These are phyloP conservation scores for Saccharomycopsis malanga DNA, from an alignment of 805 yeast genomes.

Conservation along the genomic window DNA sequence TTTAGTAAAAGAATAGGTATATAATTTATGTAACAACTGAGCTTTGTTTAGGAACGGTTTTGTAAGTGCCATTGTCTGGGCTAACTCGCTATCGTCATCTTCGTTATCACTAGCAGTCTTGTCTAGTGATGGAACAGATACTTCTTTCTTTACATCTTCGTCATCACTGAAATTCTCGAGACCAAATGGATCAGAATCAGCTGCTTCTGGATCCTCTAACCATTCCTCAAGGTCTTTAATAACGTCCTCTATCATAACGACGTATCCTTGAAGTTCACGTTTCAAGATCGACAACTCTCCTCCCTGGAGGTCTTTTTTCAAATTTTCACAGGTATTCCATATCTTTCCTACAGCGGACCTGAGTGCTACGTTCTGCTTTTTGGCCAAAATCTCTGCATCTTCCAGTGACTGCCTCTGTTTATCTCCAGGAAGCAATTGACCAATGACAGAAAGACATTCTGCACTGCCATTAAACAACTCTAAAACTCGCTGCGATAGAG, in stretches of 20 bases:
- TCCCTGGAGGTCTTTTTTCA: slow-evolving; percentile 35
- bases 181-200: slow-evolving; percentile 49
- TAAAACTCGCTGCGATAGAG: not conserved
- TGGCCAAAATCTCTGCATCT: slow-evolving; percentile 24
- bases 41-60: slow-evolving; percentile 45
- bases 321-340: slow-evolving; percentile 59
- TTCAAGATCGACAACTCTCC: slow-evolving; percentile 53
- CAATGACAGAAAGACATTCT: not conserved
- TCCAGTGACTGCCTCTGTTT: slow-evolving; percentile 30
- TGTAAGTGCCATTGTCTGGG: slow-evolving; percentile 36
- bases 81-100: slow-evolving; percentile 29
- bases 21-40: slow-evolving; percentile 49
- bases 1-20: slow-evolving; percentile 52
- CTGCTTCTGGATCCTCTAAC: slow-evolving; percentile 51
- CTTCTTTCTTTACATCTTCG: slow-evolving; percentile 12
- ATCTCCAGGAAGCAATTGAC: slow-evolving; percentile 22
- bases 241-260: slow-evolving; percentile 50
- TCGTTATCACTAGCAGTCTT: slow-evolving; percentile 29
- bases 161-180: slow-evolving; percentile 28
- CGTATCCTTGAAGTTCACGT: slow-evolving; percentile 37
- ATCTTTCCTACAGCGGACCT: slow-evolving; percentile 50
- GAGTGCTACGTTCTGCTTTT: slow-evolving; percentile 18
- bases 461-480: slow-evolving; percentile 1
- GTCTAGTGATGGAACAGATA: too few relatives aligned
- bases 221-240: slow-evolving; percentile 63